phyloP scores from a whole-genome alignment of 257 asterid genomes.

The Penstemon eatonii region DNA sequence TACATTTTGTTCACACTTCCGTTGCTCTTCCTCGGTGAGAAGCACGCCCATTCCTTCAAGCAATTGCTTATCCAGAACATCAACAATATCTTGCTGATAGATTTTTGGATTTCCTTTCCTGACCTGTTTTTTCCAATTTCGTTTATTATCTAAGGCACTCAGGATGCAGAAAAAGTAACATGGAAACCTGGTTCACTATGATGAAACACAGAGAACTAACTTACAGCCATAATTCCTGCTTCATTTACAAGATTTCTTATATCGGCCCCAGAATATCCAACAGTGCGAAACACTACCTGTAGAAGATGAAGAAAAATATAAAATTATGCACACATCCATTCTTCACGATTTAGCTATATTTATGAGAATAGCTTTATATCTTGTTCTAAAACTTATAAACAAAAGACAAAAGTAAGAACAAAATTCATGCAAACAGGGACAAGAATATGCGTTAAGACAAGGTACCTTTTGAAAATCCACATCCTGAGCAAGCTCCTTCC shows the following conservation, averaged over 20 bases:
- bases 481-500: conserved; percentile 80
- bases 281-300: conserved; percentile 98
- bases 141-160: conserved; percentile 16
- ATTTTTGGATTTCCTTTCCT: conserved; percentile 83
- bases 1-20: conserved; percentile 83
- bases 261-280: conserved; percentile 98
- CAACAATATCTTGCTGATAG: conserved; percentile 81
- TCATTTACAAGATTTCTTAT: conserved; percentile 91
- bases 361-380: not conserved
- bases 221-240: conserved; percentile 98
- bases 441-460: conserved; percentile 22
- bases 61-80: conserved; percentile 95
- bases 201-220: conserved; percentile 45
- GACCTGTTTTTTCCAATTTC: conserved; percentile 50
- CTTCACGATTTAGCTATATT: conserved; percentile 6
- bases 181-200: not conserved
- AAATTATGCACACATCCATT: conserved; percentile 11
- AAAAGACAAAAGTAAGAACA: conserved; percentile 11
- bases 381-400: conserved; percentile 22
- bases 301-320: conserved; percentile 26
- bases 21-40: conserved; percentile 99
- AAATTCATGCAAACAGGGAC: conserved; percentile 5
- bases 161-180: not conserved
- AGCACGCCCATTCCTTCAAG: conserved; percentile 99
- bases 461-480: conserved; percentile 84